Percentiles rank a stretch among this genome's conserved stretches.
phyloP scores from a whole-genome alignment of 805 yeast species.

The Citeromyces nyonsensis region DNA sequence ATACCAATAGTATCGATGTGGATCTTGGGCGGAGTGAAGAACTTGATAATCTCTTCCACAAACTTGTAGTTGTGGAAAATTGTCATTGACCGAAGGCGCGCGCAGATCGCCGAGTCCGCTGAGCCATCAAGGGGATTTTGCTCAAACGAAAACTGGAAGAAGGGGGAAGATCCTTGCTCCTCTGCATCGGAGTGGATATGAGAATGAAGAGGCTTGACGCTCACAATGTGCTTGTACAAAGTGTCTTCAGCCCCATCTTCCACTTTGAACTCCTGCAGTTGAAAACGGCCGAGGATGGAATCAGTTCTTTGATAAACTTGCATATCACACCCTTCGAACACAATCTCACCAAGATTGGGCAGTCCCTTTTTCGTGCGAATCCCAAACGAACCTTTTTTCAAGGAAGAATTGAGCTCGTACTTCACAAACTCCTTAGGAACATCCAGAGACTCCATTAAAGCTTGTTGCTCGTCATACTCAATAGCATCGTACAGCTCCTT shows the following conservation, averaged over 20 bases:
- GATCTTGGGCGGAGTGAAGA: conserved; percentile 77
- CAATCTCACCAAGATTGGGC: conserved; percentile 52
- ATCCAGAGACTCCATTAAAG: conserved; percentile 34
- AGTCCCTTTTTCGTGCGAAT: conserved; percentile 26
- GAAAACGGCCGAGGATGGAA: conserved; percentile 57
- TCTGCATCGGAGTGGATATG: conserved; percentile 13
- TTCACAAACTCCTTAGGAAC: conserved; percentile 61
- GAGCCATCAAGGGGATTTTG: conserved; percentile 70
- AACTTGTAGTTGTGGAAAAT: conserved; percentile 80
- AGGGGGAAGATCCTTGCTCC: conserved; percentile 30
- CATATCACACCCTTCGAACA: conserved; percentile 70
- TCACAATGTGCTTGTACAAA: conserved; percentile 75
- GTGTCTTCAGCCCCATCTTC: conserved; percentile 77
- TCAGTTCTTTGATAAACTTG: conserved; percentile 66
- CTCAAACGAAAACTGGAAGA: conserved; percentile 74
- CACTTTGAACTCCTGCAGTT: conserved; percentile 66
- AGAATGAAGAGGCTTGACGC: conserved; percentile 50
- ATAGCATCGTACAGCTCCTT: conserved; percentile 87
- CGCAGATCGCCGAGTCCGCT: conserved; percentile 67
- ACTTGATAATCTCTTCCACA: conserved; percentile 55
- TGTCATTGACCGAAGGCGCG: conserved; percentile 75
- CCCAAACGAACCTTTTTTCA: conserved; percentile 66
- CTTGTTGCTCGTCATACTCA: conserved; percentile 64
- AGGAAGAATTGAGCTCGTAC: conserved; percentile 49
- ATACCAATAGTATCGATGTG: conserved; percentile 84